Base-by-base conservation (phyloP, 2,329 filamentous ascomycete species). In the Chalaropsis ovoidea region DNA sequence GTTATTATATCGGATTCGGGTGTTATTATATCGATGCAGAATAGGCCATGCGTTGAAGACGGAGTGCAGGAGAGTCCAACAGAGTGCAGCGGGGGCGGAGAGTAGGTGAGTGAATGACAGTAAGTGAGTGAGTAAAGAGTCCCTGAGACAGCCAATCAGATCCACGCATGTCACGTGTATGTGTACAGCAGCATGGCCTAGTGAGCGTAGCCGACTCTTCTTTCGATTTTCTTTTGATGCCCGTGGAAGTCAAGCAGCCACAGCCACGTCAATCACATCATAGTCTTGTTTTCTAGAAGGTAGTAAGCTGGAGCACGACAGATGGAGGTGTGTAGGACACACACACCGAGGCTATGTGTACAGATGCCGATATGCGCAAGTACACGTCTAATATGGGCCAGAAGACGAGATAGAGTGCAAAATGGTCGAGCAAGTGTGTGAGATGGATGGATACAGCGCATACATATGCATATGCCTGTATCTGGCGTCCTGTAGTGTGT, bases 391-490 rank as follows among this genome's bases (percentile, higher is more conserved):
- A 7, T 52, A 27, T 27, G 5, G 4, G 10, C 22, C 1, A 13
- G 22, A 52, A 19, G 22, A 13, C 22, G 22, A 52, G 22, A n/a
- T n/a, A n/a, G n/a, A n/a, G n/a, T n/a, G n/a, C n/a, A n/a, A n/a
- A n/a, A n/a, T n/a, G n/a, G n/a, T n/a, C n/a, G n/a, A n/a, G n/a
- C n/a, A n/a, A 47, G n/a, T 19, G 45, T 47, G 45, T 47, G 45
- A 47, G n/a, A 19, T 47, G n/a, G 45, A 47, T 47, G n/a, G 70
- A 76, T 72, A 73, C 77, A 78, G 76, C 80, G 80, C 82, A 84
- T 85, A 68, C 43, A 63, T 62, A 67, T 67, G 61, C 60, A 67
- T 61, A 15, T 64, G 22, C 13, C 19, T 71, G 66, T 58, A 58
- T 8, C 45, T 19, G 45, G 45, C 22, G n/a, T 47, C 45, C 45